These are phyloP conservation scores for Odontarrhena argentea DNA, from an alignment of 345 rosid genomes.

Conservation along the genomic window DNA sequence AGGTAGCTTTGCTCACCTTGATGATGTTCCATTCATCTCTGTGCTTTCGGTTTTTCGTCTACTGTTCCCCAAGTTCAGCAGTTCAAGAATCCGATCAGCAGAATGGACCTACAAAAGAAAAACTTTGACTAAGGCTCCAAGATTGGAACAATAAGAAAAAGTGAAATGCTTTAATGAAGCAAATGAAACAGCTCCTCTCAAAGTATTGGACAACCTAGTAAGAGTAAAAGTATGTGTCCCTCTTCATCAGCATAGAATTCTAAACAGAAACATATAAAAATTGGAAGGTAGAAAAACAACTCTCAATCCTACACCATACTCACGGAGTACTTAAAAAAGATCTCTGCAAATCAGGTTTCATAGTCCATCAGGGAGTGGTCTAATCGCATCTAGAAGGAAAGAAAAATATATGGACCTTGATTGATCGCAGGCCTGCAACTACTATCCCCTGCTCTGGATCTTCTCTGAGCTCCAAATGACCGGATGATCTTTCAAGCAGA, in stretches of 20 bases:
- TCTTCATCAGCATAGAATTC: background rate
- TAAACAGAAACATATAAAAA: background rate
- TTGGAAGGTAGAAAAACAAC: background rate
- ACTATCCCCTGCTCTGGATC: constrained; percentile 91
- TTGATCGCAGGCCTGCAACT: constrained; percentile 84
- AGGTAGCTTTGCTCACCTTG: constrained; percentile 55
- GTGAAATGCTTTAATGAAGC: background rate
- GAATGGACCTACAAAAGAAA: constrained; percentile 67
- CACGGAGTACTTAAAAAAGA: background rate
- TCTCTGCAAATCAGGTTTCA: background rate
- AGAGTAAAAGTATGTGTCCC: background rate
- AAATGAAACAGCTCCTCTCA: background rate
- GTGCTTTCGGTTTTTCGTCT: constrained; percentile 94
- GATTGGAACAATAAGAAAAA: background rate
- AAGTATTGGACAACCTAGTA: background rate
- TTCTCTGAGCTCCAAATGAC: constrained; percentile 94
- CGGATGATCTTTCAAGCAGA: constrained; percentile 89
- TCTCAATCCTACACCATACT: too few relatives aligned
- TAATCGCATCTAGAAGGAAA: constrained; percentile 5
- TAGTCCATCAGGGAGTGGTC: background rate
- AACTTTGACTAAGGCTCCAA: constrained; percentile 18
- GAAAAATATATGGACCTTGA: constrained; percentile 62
- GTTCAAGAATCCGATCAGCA: constrained; percentile 89
- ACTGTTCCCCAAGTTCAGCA: constrained; percentile 87
- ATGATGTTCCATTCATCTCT: constrained; percentile 87